These are phyloP conservation scores for Penicillium cataractarum DNA, from an alignment of 495 filamentous ascomycete genomes.

Conservation along the genomic window DNA sequence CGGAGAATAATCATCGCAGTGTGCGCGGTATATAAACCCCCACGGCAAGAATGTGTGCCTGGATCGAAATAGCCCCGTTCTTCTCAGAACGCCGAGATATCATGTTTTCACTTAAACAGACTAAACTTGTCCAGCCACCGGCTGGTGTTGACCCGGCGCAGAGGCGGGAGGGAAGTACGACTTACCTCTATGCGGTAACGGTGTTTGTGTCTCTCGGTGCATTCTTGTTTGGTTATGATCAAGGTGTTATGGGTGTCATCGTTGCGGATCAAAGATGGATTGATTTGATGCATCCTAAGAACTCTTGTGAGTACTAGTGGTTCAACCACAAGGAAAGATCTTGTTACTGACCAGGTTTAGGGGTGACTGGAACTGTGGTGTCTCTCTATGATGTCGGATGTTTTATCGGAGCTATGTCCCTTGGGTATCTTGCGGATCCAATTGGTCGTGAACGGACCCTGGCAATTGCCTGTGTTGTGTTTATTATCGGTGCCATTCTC, in stretches of 20 bases:
- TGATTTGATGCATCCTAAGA: neutral
- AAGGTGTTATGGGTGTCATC: neutral
- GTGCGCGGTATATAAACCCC: neutral
- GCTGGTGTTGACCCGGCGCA: neutral
- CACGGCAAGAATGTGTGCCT: neutral
- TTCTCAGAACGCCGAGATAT: neutral
- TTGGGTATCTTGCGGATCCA: constrained; percentile 71
- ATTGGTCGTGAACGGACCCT: constrained; percentile 69
- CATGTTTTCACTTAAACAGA: neutral
- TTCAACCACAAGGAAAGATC: neutral
- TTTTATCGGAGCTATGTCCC: constrained; percentile 63
- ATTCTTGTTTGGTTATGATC: neutral
- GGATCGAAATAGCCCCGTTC: neutral
- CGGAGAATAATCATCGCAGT: neutral
- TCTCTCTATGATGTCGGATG: constrained; percentile 63
- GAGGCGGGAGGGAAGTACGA: neutral
- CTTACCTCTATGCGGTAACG: neutral
- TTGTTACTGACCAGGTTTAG: constrained; percentile 9
- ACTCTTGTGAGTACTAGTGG: neutral
- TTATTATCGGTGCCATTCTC: constrained; percentile 72
- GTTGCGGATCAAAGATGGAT: neutral
- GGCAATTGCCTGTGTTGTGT: constrained; percentile 65
- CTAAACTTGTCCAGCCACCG: neutral
- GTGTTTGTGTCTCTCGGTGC: neutral
- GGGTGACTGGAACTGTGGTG: constrained; percentile 31